phyloP scores from a whole-genome alignment of 306 rosid genomes.

The Fragaria nilgerrensis region DNA sequence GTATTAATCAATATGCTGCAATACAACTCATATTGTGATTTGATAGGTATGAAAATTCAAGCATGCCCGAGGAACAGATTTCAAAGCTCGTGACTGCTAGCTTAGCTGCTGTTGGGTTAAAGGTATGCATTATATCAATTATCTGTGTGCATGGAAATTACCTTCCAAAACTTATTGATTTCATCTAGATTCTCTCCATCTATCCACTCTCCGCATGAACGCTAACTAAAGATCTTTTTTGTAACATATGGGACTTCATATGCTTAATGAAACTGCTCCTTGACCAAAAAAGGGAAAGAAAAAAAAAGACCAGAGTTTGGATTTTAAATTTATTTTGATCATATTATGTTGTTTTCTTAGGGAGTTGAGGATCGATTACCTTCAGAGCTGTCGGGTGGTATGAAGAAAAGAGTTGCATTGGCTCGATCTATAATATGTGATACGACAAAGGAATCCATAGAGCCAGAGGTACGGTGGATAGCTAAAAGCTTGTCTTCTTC shows the following conservation, averaged over 20 bases:
- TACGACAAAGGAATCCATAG: constrained; percentile 61
- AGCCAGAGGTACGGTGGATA: constrained; percentile 79
- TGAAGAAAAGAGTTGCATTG: constrained; percentile 98
- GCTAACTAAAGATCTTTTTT: background rate
- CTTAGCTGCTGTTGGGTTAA: constrained; percentile 91
- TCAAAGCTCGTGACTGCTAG: constrained; percentile 70
- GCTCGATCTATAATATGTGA: constrained; percentile 92
- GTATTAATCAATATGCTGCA: background rate
- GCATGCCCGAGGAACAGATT: constrained; percentile 72
- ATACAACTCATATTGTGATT: constrained; percentile 15
- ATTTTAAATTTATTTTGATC: background rate
- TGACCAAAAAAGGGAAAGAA: background rate
- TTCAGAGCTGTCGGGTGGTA: constrained; percentile 97
- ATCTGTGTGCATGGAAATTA: constrained; percentile 3
- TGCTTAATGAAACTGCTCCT: background rate
- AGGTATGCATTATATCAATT: constrained; percentile 51
- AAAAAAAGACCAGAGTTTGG: background rate
- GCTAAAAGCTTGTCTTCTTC: constrained; percentile 13
- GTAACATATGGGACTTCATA: background rate
- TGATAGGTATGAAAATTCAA: constrained; percentile 83
- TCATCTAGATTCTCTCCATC: background rate
- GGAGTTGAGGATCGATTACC: constrained; percentile 93
- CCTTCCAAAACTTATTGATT: background rate
- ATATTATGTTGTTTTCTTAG: constrained; percentile 27
- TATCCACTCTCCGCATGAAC: background rate